Conservation (phyloP, 371 early-diverging fungal genomes). For the Haplosporangium sp. region DNA sequence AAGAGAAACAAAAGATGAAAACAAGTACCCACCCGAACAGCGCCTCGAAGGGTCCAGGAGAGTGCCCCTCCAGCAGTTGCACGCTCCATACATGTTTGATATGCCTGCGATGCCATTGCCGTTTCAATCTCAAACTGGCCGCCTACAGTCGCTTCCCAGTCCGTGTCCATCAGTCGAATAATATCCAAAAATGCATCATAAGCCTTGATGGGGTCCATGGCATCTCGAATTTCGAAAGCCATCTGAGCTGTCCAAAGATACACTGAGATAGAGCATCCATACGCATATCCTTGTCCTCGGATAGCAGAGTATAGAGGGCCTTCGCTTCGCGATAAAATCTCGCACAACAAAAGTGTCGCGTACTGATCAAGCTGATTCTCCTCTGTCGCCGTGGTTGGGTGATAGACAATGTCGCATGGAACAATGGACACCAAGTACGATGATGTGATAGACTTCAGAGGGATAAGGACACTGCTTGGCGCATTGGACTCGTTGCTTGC, state of each 20-base stretch:
- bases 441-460: conserved; percentile 49
- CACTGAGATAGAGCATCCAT: conserved; percentile 66
- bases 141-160: conserved; percentile 59
- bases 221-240: conserved; percentile 62
- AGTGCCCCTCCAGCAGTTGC: conserved; percentile 63
- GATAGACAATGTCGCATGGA: conserved; percentile 55
- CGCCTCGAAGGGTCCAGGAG: conserved; percentile 56
- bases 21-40: conserved; percentile 55
- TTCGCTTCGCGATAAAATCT: conserved; percentile 73
- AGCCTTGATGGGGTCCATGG: conserved; percentile 66
- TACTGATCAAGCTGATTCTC: conserved; percentile 53
- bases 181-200: conserved; percentile 65
- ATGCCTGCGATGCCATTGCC: conserved; percentile 65
- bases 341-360: conserved; percentile 65
- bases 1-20: background rate
- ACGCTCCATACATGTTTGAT: conserved; percentile 57
- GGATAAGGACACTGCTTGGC: conserved; percentile 46
- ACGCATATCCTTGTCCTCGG: conserved; percentile 82
- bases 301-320: conserved; percentile 79
- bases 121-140: conserved; percentile 66
- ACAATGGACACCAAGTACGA: conserved; percentile 44
- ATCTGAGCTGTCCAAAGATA: conserved; percentile 69
- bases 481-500: conserved; percentile 6
- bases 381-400: conserved; percentile 36
- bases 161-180: conserved; percentile 58